Evolutionary conservation across 345 rosid genomes (phyloP).

Genomic region (Citrus reticulata): DNA sequence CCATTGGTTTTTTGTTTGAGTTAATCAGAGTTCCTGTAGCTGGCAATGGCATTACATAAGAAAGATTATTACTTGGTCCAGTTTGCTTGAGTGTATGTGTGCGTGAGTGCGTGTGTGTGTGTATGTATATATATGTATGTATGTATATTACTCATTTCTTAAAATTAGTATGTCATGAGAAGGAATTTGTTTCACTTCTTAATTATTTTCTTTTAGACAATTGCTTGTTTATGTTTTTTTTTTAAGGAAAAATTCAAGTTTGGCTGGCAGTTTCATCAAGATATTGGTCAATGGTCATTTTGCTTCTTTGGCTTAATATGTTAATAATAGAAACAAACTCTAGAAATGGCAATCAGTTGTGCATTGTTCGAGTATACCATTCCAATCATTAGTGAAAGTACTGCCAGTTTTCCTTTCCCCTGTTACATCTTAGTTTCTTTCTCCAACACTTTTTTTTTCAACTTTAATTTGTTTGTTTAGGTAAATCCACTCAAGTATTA

Average conservation of each 20-base stretch:
- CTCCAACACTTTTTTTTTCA: not conserved
- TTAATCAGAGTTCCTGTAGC: not conserved
- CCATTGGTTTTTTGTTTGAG: not conserved
- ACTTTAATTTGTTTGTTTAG: slow-evolving; percentile 16
- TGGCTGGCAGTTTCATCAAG: not conserved
- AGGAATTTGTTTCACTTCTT: not conserved
- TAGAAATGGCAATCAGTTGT: not conserved
- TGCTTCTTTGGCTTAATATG: not conserved
- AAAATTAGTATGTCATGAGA: not conserved
- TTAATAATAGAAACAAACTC: not conserved
- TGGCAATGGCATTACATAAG: not conserved
- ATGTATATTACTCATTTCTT: not conserved
- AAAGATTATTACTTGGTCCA: not conserved
- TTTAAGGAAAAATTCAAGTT: too few relatives aligned
- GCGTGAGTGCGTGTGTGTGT: too few relatives aligned
- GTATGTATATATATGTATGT: too few relatives aligned
- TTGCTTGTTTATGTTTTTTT: not conserved
- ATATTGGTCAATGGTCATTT: not conserved
- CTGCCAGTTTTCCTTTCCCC: not conserved
- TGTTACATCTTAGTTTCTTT: not conserved
- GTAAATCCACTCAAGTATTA: slow-evolving; percentile 59
- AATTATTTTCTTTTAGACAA: not conserved
- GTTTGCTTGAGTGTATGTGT: not conserved
- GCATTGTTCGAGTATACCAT: not conserved
- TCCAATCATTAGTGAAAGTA: not conserved